Conservation (phyloP, 179 eudicot species). For the Corrigiola litoralis region DNA sequence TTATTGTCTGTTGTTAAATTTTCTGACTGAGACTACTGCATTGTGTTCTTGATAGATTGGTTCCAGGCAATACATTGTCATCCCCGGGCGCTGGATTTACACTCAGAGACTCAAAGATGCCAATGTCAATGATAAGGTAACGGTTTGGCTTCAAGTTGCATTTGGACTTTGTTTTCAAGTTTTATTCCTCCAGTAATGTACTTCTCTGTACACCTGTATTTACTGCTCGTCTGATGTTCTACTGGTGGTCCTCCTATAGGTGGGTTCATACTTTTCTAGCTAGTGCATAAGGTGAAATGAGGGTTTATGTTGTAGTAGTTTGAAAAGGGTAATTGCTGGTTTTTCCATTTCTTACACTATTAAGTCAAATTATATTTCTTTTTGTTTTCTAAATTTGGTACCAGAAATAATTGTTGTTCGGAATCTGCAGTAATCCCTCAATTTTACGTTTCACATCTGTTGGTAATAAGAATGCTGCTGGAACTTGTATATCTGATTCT, state of each 20-base stretch:
- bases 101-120: conserved; percentile 85
- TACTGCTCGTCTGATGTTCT: background rate
- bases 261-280: background rate
- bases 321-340: too few species aligned
- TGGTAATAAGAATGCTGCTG: too few species aligned
- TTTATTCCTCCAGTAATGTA: background rate
- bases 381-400: too few species aligned
- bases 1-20: background rate
- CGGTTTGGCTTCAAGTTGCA: conserved; percentile 5
- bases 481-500: too few species aligned
- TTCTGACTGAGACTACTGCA: background rate
- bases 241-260: background rate
- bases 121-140: conserved; percentile 73
- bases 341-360: too few species aligned
- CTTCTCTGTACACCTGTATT: background rate
- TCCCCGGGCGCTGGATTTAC: conserved; percentile 69
- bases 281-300: too few species aligned
- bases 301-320: too few species aligned
- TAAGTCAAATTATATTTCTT: too few species aligned
- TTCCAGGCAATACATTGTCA: conserved; percentile 69
- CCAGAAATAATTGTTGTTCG: too few species aligned
- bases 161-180: background rate
- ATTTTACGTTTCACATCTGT: too few species aligned
- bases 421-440: too few species aligned
- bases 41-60: conserved; percentile 47